Evolutionary conservation across 2,329 filamentous ascomycete genomes (phyloP), one percentile per base, ranked within the genome.

Genomic region (Epicoccum sorghinum): DNA sequence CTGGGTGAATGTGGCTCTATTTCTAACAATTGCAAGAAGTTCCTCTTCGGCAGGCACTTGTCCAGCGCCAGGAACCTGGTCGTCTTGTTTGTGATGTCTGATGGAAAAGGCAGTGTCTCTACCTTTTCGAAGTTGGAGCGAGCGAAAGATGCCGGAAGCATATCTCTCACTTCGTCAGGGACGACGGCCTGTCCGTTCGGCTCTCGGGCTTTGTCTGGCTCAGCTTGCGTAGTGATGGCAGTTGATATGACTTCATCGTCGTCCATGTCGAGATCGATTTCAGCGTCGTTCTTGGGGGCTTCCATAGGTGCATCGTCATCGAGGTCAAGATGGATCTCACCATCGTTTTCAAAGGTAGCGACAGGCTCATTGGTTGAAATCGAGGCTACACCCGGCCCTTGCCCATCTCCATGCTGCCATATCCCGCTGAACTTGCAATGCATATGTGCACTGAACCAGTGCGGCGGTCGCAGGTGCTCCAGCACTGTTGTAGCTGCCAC

Each of bases 391-490:
- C 27, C 47, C 24, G 69, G 66, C 12, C 78, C 66, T 13, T 74
- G 71, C 7, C 43, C 47, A 39, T 42, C 47, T 38, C 38, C 41
- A 58, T 86, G 79, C 5, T 81, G 67, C 42, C 87, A 74, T 1
- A 80, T 57, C 0, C 93, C 95, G 0, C 88, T 76, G 71, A 89
- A 98, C 70, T 93, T 96, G 78, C 89, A 87, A 75, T 99, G 95
- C 77, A 98, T 76, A 75, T 99, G 95, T 3, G 93, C 95, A 33
- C 79, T 81, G 61, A 98, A 97, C 95, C 95, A 99, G 71, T 91
- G 89, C 0, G 83, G 82, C 8, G 95, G 95, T 47, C 91, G 83
- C 47, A 99, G 75, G 27, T 90, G 83, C 69, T 96, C 87, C 75
- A 98, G 83, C 18, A 96, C 87, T 62, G 89, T 85, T 68, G 84